These are phyloP conservation scores for Ophiocordyceps camponoti-floridani DNA, from an alignment of 2,329 filamentous ascomycete genomes.

Conservation along the genomic window DNA sequence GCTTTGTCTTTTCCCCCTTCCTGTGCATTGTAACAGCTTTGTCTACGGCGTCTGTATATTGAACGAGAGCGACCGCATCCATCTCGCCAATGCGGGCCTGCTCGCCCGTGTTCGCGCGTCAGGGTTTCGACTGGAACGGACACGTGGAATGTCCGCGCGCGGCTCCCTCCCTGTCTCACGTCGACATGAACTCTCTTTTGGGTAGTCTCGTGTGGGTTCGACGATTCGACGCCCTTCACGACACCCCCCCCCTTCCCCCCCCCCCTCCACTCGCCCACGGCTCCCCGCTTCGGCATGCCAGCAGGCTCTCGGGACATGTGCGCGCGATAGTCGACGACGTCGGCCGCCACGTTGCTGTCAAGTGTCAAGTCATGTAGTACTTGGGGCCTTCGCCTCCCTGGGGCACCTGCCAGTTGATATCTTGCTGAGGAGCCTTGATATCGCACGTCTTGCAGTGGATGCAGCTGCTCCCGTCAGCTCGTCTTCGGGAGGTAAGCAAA, in stretches of 20 bases:
- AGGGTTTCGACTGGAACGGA: slow-evolving; percentile 3
- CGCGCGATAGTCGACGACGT: not conserved
- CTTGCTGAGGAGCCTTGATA: slow-evolving; percentile 91
- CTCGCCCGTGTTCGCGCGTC: not conserved
- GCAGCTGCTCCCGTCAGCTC: slow-evolving; percentile 39
- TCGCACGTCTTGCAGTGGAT: slow-evolving; percentile 99
- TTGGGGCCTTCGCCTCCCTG: slow-evolving; percentile 72
- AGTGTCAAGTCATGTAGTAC: slow-evolving; percentile 45
- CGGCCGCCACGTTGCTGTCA: slow-evolving; percentile 9
- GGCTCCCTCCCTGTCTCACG: not conserved
- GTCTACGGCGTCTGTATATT: not conserved
- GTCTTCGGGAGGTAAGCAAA: not conserved
- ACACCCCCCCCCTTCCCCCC: not conserved
- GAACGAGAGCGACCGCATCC: not conserved
- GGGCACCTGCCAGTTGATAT: slow-evolving; percentile 94
- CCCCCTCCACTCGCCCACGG: not conserved
- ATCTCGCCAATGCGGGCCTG: not conserved
- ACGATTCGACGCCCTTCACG: not conserved
- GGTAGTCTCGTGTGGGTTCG: not conserved
- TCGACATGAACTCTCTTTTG: slow-evolving; percentile 1
- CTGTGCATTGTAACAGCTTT: not conserved
- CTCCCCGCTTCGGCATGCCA: not conserved
- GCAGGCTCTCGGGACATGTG: not conserved
- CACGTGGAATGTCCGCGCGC: slow-evolving; percentile 3
- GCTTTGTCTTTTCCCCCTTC: not conserved